phyloP scores from a whole-genome alignment of 2,329 filamentous ascomycete genomes.

The Aureobasidium namibiae region DNA sequence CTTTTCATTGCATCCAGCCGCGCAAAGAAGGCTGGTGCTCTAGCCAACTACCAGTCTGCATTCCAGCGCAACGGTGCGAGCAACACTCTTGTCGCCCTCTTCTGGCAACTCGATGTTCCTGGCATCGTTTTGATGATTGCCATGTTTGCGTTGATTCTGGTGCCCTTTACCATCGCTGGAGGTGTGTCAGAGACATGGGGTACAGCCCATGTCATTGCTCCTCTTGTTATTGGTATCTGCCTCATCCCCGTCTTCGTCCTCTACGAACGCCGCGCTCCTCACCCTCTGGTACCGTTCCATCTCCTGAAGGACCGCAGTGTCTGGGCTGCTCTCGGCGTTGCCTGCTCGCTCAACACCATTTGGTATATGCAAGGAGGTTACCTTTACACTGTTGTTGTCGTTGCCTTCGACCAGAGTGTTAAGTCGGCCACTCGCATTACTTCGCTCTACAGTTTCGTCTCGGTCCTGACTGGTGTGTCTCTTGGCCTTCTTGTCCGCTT shows the following conservation, averaged over 20 bases:
- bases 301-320: constrained; percentile 56
- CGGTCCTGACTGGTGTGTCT: constrained; percentile 48
- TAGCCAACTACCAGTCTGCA: constrained; percentile 38
- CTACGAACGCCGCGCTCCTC: constrained; percentile 33
- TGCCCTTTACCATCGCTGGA: constrained; percentile 54
- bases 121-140: constrained; percentile 54
- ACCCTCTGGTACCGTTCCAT: constrained; percentile 34
- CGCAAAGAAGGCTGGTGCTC: constrained; percentile 43
- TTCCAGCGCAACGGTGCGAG: constrained; percentile 34
- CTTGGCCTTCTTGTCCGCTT: constrained; percentile 32
- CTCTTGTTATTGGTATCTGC: constrained; percentile 31
- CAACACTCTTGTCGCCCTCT: constrained; percentile 37
- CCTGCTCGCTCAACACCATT: constrained; percentile 46
- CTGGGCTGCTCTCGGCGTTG: constrained; percentile 56
- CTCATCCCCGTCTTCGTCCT: constrained; percentile 30
- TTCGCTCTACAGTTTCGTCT: constrained; percentile 51
- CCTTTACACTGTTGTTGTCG: constrained; percentile 54
- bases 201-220: constrained; percentile 32
- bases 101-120: constrained; percentile 50
- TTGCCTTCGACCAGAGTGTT: constrained; percentile 53
- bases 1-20: constrained; percentile 44
- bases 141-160: constrained; percentile 58
- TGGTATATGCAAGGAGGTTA: constrained; percentile 59
- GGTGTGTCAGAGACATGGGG: constrained; percentile 28
- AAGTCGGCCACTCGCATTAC: constrained; percentile 50